Percentiles rank a stretch among this genome's conserved stretches.
Evolutionary conservation across 2,329 filamentous ascomycete genomes (phyloP).

Genomic region (Dactylellina drechsleri): DNA sequence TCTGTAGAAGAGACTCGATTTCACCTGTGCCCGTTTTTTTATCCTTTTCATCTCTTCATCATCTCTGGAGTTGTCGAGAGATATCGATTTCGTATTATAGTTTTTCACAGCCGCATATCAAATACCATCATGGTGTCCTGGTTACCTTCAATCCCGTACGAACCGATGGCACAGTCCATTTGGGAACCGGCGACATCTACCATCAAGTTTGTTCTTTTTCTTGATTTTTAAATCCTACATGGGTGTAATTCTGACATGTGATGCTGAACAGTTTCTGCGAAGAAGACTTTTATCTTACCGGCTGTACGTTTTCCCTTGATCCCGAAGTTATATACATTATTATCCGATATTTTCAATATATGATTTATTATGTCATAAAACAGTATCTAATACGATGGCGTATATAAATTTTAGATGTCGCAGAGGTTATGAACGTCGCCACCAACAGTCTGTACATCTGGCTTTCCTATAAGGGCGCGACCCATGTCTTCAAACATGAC

Average conservation of each 20-base stretch:
- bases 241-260: conserved; percentile 4
- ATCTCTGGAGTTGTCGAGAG: neutral
- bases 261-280: conserved; percentile 57
- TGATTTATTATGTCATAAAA: neutral
- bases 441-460: conserved; percentile 86
- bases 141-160: conserved; percentile 56
- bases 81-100: too few species aligned
- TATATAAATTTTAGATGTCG: conserved; percentile 55
- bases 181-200: conserved; percentile 58
- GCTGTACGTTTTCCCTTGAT: conserved; percentile 44
- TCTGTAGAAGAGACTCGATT: neutral
- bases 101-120: neutral
- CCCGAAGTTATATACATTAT: neutral
- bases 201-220: conserved; percentile 55
- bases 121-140: conserved; percentile 35
- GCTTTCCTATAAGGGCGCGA: conserved; percentile 78
- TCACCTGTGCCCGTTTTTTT: neutral
- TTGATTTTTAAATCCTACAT: neutral
- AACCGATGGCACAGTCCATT: conserved; percentile 45
- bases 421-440: conserved; percentile 68
- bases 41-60: neutral
- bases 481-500: conserved; percentile 75
- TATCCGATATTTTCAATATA: neutral
- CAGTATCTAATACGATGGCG: neutral
- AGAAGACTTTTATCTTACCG: conserved; percentile 58